Percentiles rank a stretch among this genome's conserved stretches.
These are phyloP conservation scores for Mycosarcoma mackinlayi DNA, from an alignment of 1,284 basidiomycete species.

Conservation along the genomic window DNA sequence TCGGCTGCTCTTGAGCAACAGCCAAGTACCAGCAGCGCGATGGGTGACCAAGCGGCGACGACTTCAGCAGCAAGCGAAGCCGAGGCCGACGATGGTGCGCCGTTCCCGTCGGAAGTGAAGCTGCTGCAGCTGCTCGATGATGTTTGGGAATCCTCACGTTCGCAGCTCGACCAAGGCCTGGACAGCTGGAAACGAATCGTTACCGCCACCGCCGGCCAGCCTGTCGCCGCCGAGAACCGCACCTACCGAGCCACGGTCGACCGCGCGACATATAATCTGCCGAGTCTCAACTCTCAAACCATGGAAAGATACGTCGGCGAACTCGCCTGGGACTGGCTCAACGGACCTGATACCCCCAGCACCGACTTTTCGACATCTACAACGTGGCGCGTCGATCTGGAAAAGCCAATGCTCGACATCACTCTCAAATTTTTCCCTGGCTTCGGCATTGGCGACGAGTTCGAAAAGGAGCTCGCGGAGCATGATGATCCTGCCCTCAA, in stretches of 20 bases:
- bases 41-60: conserved; percentile 1
- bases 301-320: conserved; percentile 56
- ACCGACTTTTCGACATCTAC: conserved; percentile 3
- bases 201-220: conserved; percentile 8
- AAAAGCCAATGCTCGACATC: conserved; percentile 41
- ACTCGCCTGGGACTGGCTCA: conserved; percentile 48
- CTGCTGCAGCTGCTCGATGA: conserved; percentile 37
- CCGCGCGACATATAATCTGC: conserved; percentile 61
- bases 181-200: conserved; percentile 26
- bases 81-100: conserved; percentile 31
- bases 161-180: conserved; percentile 32
- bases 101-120: conserved; percentile 40
- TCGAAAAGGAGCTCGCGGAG: conserved; percentile 34
- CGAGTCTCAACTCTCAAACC: conserved; percentile 53
- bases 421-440: conserved; percentile 51
- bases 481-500: conserved; percentile 25
- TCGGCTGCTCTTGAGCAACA: neutral
- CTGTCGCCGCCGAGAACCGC: conserved; percentile 6
- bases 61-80: conserved; percentile 21
- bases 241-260: conserved; percentile 57
- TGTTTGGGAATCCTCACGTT: conserved; percentile 34
- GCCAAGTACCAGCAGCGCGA: neutral
- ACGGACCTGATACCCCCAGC: conserved; percentile 20
- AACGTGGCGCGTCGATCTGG: conserved; percentile 43
- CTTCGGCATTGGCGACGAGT: conserved; percentile 47